phyloP scores from a whole-genome alignment of 352 stramenopile species.

The Pseudoperonospora humuli region DNA sequence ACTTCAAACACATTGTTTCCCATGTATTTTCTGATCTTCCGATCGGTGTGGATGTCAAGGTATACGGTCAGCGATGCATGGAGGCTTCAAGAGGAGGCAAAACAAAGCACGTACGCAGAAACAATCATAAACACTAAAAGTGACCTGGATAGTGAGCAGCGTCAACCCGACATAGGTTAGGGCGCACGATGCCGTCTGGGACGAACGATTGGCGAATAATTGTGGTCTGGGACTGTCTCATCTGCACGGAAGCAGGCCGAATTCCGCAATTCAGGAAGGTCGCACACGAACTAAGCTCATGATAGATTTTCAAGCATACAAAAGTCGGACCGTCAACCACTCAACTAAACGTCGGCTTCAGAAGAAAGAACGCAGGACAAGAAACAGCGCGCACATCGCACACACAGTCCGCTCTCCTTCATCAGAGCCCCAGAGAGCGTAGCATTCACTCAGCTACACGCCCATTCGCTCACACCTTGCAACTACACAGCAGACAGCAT shows the following conservation, averaged over 20 bases:
- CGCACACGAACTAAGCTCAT: constrained; percentile 6
- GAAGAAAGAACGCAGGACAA: constrained; percentile 22
- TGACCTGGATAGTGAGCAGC: too few relatives aligned
- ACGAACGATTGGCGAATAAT: constrained; percentile 14
- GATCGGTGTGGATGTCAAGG: too few relatives aligned
- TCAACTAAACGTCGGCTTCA: constrained; percentile 19
- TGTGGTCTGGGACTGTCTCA: constrained; percentile 9
- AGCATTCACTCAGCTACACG: neutral
- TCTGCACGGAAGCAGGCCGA: constrained; percentile 6
- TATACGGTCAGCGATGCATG: too few relatives aligned
- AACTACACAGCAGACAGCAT: constrained; percentile 9
- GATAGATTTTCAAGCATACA: constrained; percentile 17
- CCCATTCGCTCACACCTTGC: neutral
- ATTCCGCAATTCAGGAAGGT: constrained; percentile 7
- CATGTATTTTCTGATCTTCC: too few relatives aligned
- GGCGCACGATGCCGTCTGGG: neutral
- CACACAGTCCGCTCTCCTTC: constrained; percentile 1
- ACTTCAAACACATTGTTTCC: too few relatives aligned
- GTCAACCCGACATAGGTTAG: too few relatives aligned
- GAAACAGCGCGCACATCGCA: constrained; percentile 11
- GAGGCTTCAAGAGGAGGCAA: too few relatives aligned
- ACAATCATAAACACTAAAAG: too few relatives aligned
- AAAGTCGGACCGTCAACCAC: constrained; percentile 29
- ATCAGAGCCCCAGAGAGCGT: too few relatives aligned
- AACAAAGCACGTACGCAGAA: too few relatives aligned